Conservation (phyloP, 305 asterid species). For the Fraxinus velutina region DNA sequence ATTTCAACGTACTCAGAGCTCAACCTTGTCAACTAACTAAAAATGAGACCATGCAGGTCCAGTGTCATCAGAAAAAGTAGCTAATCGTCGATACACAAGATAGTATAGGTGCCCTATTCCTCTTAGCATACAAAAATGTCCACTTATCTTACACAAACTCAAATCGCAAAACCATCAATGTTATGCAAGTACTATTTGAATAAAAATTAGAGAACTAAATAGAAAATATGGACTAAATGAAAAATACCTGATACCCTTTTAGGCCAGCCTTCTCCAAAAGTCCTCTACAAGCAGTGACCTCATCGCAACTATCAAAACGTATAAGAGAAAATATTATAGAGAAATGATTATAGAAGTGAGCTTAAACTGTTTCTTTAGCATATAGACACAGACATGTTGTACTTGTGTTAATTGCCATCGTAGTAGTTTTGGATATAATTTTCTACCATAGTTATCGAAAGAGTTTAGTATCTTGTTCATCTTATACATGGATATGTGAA, state of each 20-base stretch:
- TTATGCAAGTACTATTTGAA: background rate
- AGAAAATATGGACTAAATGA: background rate
- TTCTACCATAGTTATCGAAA: background rate
- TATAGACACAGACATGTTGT: background rate
- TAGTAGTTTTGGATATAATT: background rate
- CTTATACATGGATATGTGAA: background rate
- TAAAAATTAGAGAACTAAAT: background rate
- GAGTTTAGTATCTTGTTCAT: background rate
- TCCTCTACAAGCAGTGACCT: conserved; percentile 50
- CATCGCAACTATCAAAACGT: conserved; percentile 44
- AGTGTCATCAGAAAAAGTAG: background rate
- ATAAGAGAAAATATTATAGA: background rate
- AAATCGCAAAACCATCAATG: background rate
- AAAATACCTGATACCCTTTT: conserved; percentile 80
- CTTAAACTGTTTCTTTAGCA: conserved; percentile 1
- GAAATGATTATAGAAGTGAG: background rate
- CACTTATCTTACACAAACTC: background rate
- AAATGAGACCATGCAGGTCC: background rate
- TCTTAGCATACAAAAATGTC: background rate
- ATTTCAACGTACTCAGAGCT: background rate
- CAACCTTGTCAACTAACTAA: background rate
- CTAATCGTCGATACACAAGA: background rate
- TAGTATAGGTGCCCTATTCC: background rate
- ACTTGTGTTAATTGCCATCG: background rate
- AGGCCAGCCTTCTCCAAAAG: conserved; percentile 59